Conservation (phyloP, 768 basidiomycete species). For the Termitomyces heimii region DNA sequence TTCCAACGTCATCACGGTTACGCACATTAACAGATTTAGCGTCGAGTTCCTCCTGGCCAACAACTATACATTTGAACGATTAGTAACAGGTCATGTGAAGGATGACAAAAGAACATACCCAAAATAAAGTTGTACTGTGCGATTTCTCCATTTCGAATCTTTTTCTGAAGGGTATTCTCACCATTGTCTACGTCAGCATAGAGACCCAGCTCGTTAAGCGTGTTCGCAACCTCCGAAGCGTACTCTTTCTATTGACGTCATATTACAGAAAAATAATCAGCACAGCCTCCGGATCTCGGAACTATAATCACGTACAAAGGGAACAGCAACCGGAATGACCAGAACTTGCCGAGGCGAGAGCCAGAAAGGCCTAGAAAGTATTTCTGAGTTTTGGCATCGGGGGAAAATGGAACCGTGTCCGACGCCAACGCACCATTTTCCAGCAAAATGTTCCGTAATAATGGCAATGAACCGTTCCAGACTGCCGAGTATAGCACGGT, state of each 20-base stretch:
- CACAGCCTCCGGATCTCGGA: constrained; percentile 10
- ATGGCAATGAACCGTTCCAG: constrained; percentile 96
- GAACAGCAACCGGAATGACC: constrained; percentile 87
- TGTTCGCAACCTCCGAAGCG: constrained; percentile 72
- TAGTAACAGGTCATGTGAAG: not conserved
- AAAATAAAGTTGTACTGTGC: constrained; percentile 98
- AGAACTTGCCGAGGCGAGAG: constrained; percentile 93
- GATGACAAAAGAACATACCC: constrained; percentile 43
- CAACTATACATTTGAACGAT: constrained; percentile 48
- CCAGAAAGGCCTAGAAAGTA: constrained; percentile 85
- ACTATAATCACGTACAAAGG: constrained; percentile 65
- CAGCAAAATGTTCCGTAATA: constrained; percentile 94
- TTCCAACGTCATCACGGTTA: constrained; percentile 90
- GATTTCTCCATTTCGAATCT: constrained; percentile 95
- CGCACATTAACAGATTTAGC: constrained; percentile 88
- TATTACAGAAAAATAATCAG: constrained; percentile 1
- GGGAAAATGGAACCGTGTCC: not conserved
- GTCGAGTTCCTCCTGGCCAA: constrained; percentile 90
- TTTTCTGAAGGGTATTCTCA: constrained; percentile 90
- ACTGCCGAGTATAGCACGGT: constrained; percentile 92
- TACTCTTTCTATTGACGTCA: constrained; percentile 68
- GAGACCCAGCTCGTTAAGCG: constrained; percentile 62
- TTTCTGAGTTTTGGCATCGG: not conserved
- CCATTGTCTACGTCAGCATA: constrained; percentile 92
- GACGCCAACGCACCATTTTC: constrained; percentile 73